Evolutionary conservation across 106 monocot genomes (phyloP), one percentile per base, ranked within the genome.

Genomic region (Triglochin maritima): DNA sequence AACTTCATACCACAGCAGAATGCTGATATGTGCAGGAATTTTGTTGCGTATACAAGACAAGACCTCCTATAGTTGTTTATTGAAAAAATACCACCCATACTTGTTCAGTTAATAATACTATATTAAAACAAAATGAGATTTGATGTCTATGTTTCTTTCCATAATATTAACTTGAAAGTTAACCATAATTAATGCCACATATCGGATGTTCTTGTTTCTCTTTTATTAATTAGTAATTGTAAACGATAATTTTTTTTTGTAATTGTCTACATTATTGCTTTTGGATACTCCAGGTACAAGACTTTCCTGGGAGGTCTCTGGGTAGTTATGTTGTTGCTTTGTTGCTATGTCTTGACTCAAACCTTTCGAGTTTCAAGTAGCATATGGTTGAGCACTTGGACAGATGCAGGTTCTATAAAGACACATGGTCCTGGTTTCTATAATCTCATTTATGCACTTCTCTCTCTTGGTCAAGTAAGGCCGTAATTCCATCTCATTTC

Each of bases 351-450:
- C 60, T 69, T 86, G 56, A 83, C 88, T 67, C 92, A 98, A 80
- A 73, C 68, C 67, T 81, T 98, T 55, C 77, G 98, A 72, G 65
- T 98, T 80, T 92, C 84, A 69, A 92, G 92, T 82, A 98, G 98
- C 76, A 89, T 84, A 48, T 98, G 98, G 98, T 72, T 98, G 63
- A 98, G 92, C 72, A 9, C 73, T 53, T 98, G 98, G 98, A 98
- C 98, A 49, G 84, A 92, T 84, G 80, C 80, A 63, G 78, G 86
- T 65, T 68, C 78, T 67, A 67, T 76, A 49, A 92, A 98, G 75
- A 72, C 49, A 46, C 82, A 98, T 65, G 78, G 88, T 3, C 29
- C 86, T 62, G 86, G 84, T 67, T 98, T 88, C 54, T 98, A 98
- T 75, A 89, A 89, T 76, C 64, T 92, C 52, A 69, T 98, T 10